phyloP scores from a whole-genome alignment of 495 filamentous ascomycete species.

The Daldinia grandis region DNA sequence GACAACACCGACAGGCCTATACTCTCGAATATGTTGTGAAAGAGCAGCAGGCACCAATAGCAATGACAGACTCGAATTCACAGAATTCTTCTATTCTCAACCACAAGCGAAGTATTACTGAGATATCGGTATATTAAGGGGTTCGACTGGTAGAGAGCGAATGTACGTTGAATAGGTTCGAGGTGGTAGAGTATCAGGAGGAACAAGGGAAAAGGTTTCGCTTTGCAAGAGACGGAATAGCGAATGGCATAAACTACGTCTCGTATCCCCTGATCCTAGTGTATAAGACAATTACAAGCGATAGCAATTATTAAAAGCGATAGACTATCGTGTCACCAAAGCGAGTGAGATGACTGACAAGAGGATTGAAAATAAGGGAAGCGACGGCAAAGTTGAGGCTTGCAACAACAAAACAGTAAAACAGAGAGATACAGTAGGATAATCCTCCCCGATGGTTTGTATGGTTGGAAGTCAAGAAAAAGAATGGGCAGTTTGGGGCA shows the following conservation, averaged over 20 bases:
- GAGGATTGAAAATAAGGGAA: slow-evolving; percentile 46
- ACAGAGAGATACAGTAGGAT: slow-evolving; percentile 26
- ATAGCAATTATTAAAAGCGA: slow-evolving; percentile 48
- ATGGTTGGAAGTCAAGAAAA: slow-evolving; percentile 22
- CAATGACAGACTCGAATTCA: not conserved
- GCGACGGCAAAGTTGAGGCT: slow-evolving; percentile 37
- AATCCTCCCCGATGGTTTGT: slow-evolving; percentile 20
- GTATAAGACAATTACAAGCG: slow-evolving; percentile 40
- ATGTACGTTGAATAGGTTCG: slow-evolving; percentile 27
- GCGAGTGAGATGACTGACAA: slow-evolving; percentile 56
- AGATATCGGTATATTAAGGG: not conserved
- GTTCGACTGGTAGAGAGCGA: slow-evolving; percentile 30
- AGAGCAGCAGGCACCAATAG: slow-evolving; percentile 1
- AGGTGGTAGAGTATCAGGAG: slow-evolving; percentile 6
- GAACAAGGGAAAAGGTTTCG: not conserved
- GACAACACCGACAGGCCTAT: slow-evolving; percentile 47
- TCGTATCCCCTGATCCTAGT: slow-evolving; percentile 21
- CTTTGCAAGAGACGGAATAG: slow-evolving; percentile 29
- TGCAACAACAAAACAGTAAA: slow-evolving; percentile 18
- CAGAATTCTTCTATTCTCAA: not conserved
- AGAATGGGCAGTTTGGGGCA: slow-evolving; percentile 26
- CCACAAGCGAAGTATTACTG: not conserved
- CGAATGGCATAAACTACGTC: slow-evolving; percentile 17
- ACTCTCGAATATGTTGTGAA: slow-evolving; percentile 4
- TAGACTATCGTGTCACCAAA: slow-evolving; percentile 57